Conservation (phyloP, 2,329 filamentous ascomycete species). For the Colletotrichum sp. region DNA sequence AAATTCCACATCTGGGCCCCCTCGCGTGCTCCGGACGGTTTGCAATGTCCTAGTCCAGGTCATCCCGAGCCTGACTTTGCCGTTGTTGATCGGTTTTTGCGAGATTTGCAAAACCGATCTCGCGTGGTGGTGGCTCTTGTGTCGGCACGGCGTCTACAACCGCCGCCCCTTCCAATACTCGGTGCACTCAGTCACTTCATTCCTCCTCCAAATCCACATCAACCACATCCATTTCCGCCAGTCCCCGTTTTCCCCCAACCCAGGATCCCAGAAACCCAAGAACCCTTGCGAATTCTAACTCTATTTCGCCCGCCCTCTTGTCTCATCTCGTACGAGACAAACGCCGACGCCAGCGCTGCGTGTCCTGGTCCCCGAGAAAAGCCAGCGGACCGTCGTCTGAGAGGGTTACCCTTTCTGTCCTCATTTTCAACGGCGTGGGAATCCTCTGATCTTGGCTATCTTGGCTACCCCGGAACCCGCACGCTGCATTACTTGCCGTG, state of each 20-base stretch:
- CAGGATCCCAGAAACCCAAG: not conserved
- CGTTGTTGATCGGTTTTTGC: not conserved
- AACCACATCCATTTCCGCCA: not conserved
- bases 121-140: not conserved
- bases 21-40: not conserved
- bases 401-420: not conserved
- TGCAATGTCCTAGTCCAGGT: not conserved
- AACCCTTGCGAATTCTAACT: slow-evolving; percentile 9
- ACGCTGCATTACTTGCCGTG: not conserved
- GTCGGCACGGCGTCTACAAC: not conserved
- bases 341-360: not conserved
- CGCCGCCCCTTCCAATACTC: not conserved
- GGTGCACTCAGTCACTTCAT: not conserved
- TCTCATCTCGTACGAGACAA: slow-evolving; percentile 9
- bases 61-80: not conserved
- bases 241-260: not conserved
- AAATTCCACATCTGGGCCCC: not conserved
- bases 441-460: not conserved
- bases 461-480: not conserved
- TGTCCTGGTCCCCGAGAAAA: not conserved
- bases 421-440: not conserved
- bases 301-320: not conserved
- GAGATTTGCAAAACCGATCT: not conserved
- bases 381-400: not conserved
- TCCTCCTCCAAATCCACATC: not conserved